phyloP scores from a whole-genome alignment of 106 monocot genomes.

The Dendrobium officinale region DNA sequence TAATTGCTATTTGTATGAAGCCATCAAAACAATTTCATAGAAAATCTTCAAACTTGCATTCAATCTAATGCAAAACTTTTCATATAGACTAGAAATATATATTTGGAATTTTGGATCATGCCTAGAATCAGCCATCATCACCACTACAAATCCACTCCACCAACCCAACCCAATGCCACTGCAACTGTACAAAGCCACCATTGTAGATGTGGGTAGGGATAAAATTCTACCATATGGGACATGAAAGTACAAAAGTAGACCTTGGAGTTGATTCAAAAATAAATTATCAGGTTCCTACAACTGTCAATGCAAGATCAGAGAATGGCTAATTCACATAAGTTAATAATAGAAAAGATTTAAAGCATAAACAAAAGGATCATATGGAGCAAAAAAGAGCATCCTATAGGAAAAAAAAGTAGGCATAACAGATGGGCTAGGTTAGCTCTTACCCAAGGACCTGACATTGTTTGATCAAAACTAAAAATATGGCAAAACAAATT shows the following conservation, averaged over 20 bases:
- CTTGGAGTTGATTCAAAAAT: not conserved
- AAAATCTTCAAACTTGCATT: not conserved
- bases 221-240: not conserved
- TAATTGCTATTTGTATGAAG: slow-evolving; percentile 1
- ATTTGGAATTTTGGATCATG: not conserved
- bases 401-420: not conserved
- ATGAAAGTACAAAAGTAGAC: not conserved
- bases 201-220: not conserved
- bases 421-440: not conserved
- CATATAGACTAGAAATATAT: not conserved
- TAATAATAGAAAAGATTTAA: not conserved
- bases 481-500: too few species aligned
- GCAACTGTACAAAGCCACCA: not conserved
- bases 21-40: not conserved
- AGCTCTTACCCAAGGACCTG: too few species aligned
- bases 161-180: too few species aligned
- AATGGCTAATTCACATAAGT: not conserved
- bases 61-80: not conserved
- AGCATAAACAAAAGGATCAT: not conserved
- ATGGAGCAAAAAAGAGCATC: not conserved
- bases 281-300: not conserved
- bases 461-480: too few species aligned
- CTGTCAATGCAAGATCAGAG: not conserved
- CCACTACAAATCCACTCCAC: too few species aligned
- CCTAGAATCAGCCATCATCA: not conserved